These are phyloP conservation scores for Ceriops decandra DNA, from an alignment of 345 rosid genomes.

Conservation along the genomic window DNA sequence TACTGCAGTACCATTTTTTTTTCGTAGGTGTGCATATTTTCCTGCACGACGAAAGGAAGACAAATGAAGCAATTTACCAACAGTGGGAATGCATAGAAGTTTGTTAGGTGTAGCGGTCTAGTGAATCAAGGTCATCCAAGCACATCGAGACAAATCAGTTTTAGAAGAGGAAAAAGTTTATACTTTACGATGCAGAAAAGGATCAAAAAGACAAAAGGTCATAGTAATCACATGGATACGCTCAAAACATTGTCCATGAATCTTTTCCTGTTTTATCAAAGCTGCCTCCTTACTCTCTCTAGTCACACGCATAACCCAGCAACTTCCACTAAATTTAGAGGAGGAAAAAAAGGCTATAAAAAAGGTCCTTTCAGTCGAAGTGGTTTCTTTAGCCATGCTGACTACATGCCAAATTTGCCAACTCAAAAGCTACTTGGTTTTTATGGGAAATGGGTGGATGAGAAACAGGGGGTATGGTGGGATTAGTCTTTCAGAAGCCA, in stretches of 20 bases:
- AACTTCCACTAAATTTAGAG: slow-evolving; percentile 16
- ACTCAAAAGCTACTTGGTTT: slow-evolving; percentile 29
- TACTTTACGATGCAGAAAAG: slow-evolving; percentile 32
- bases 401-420: slow-evolving; percentile 33
- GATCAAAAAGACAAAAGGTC: not conserved
- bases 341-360: slow-evolving; percentile 11
- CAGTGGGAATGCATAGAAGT: not conserved
- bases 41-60: too few relatives aligned
- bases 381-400: slow-evolving; percentile 14
- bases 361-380: slow-evolving; percentile 22
- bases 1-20: too few relatives aligned
- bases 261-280: slow-evolving; percentile 13
- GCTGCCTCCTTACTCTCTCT: slow-evolving; percentile 27
- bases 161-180: slow-evolving; percentile 25
- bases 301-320: slow-evolving; percentile 13
- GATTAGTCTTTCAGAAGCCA: slow-evolving; percentile 12
- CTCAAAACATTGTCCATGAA: slow-evolving; percentile 8
- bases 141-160: slow-evolving; percentile 40
- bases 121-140: slow-evolving; percentile 33
- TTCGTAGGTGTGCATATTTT: too few relatives aligned
- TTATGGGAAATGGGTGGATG: not conserved
- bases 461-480: slow-evolving; percentile 2
- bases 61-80: too few relatives aligned
- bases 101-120: slow-evolving; percentile 2
- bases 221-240: slow-evolving; percentile 5